phyloP scores from a whole-genome alignment of 139 green algal species.

The Trebouxia sp. region DNA sequence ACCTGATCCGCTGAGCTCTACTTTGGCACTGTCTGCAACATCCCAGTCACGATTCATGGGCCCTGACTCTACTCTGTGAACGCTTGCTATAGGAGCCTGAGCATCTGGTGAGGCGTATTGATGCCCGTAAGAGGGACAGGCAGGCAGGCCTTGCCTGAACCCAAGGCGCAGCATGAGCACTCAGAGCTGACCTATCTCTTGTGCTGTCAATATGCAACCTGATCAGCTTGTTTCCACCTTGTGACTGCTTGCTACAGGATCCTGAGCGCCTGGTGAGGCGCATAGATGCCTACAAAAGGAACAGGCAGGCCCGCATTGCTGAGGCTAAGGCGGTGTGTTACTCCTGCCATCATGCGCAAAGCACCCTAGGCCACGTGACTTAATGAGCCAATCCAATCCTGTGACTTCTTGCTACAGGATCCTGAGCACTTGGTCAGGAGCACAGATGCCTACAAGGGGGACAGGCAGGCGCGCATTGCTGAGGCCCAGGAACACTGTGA shows the following conservation, averaged over 20 bases:
- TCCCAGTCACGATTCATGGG: too few relatives aligned
- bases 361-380: neutral
- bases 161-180: too few relatives aligned
- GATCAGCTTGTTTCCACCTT: too few relatives aligned
- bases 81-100: too few relatives aligned
- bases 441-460: conserved; percentile 18
- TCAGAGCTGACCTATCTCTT: too few relatives aligned
- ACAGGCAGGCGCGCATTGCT: conserved; percentile 7
- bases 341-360: conserved; percentile 9
- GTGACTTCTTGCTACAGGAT: neutral
- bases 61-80: too few relatives aligned
- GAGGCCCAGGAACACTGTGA: neutral
- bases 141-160: too few relatives aligned
- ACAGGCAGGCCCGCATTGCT: conserved; percentile 7
- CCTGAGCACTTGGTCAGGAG: neutral
- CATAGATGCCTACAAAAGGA: conserved; percentile 14
- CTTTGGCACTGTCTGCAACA: too few relatives aligned
- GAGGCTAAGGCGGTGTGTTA: neutral
- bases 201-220: neutral
- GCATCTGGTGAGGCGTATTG: too few relatives aligned
- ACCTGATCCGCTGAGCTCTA: too few relatives aligned
- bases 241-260: neutral
- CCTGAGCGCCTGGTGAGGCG: neutral
- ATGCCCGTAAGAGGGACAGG: neutral
- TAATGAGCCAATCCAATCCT: neutral